phyloP scores from a whole-genome alignment of 495 filamentous ascomycete genomes.

The Penicillium paxilli region DNA sequence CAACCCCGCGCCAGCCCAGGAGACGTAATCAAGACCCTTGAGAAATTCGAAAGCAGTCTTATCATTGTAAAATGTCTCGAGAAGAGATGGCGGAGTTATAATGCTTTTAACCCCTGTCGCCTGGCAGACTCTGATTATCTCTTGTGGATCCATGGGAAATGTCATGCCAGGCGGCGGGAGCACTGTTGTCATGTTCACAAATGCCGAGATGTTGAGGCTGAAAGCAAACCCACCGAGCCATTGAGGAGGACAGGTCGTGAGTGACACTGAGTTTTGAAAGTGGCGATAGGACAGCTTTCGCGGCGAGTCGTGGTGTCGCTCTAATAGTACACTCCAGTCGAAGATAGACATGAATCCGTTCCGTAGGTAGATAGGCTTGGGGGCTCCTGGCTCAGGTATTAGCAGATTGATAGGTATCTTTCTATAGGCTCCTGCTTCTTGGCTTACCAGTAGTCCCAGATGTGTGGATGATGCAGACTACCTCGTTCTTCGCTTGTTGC shows the following conservation, averaged over 20 bases:
- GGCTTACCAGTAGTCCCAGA: neutral
- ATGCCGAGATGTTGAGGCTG: neutral
- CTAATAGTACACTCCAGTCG: neutral
- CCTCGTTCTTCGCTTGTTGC: neutral
- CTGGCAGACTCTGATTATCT: neutral
- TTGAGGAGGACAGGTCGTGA: slow-evolving; percentile 1
- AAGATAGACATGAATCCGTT: neutral
- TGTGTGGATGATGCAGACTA: neutral
- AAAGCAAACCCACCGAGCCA: neutral
- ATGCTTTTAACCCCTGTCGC: neutral
- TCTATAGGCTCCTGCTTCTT: neutral
- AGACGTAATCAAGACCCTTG: neutral
- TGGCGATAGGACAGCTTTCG: neutral
- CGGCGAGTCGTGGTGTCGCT: neutral
- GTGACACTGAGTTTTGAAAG: neutral
- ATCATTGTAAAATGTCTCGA: neutral
- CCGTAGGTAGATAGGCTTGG: neutral
- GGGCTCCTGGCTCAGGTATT: neutral
- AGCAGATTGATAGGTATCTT: neutral
- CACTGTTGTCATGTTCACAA: neutral
- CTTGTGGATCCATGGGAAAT: neutral
- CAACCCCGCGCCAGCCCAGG: neutral
- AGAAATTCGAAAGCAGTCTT: neutral
- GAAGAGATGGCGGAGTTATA: neutral
- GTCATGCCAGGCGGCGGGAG: neutral